These are phyloP conservation scores for Boletus huronensis DNA, from an alignment of 768 basidiomycete genomes.

Conservation along the genomic window DNA sequence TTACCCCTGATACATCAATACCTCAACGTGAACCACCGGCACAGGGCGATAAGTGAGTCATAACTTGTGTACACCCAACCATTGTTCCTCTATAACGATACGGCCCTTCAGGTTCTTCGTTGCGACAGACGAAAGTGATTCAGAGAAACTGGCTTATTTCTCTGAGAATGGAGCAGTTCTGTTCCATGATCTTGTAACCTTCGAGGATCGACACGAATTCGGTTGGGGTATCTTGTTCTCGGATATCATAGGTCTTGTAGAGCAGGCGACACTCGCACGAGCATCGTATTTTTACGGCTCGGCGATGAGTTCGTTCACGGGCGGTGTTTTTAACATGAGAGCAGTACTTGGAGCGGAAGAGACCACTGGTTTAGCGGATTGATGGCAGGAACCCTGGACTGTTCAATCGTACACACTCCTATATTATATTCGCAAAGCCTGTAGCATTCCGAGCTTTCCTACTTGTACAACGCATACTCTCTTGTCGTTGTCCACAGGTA, in stretches of 20 bases:
- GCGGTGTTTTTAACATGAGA: slow-evolving; percentile 38
- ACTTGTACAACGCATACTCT: slow-evolving; percentile 14
- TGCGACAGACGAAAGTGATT: slow-evolving; percentile 38
- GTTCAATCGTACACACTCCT: background rate
- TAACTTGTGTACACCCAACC: background rate
- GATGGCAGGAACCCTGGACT: slow-evolving; percentile 3
- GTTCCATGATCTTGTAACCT: slow-evolving; percentile 37
- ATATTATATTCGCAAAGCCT: slow-evolving; percentile 1
- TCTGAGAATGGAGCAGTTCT: slow-evolving; percentile 34
- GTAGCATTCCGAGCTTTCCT: slow-evolving; percentile 1
- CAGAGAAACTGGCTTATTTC: slow-evolving; percentile 30
- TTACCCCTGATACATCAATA: slow-evolving; percentile 9
- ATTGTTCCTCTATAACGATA: background rate
- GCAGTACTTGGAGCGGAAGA: slow-evolving; percentile 35
- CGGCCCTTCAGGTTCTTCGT: slow-evolving; percentile 25
- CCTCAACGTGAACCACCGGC: slow-evolving; percentile 16
- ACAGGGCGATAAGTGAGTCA: slow-evolving; percentile 16
- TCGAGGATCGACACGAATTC: slow-evolving; percentile 36
- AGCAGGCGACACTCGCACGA: slow-evolving; percentile 36
- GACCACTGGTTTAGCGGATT: slow-evolving; percentile 34
- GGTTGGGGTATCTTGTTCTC: slow-evolving; percentile 41
- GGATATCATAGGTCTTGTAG: slow-evolving; percentile 39
- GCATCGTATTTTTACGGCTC: slow-evolving; percentile 39
- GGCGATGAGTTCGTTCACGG: slow-evolving; percentile 37
- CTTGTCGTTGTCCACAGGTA: background rate